Evolutionary conservation across 495 filamentous ascomycete genomes (phyloP).

Genomic region (Saxophila tyrrhenica): DNA sequence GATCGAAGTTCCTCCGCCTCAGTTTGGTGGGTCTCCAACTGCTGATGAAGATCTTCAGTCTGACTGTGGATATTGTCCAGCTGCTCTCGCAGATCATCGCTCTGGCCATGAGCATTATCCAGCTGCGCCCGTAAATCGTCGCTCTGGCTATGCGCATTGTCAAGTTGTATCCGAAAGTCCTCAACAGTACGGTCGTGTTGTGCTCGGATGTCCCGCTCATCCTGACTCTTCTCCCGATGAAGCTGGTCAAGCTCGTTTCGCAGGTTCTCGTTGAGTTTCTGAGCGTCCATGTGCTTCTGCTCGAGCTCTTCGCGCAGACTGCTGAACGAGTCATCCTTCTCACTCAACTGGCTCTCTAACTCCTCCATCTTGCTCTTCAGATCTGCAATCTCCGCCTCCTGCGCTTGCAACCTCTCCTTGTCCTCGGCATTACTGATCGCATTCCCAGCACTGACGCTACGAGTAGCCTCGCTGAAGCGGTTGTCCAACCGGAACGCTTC

Average conservation of each 20-base stretch:
- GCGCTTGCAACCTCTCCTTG: constrained; percentile 12
- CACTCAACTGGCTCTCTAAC: constrained; percentile 50
- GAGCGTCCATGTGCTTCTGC: constrained; percentile 62
- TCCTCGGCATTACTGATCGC: constrained; percentile 3
- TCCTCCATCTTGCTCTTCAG: constrained; percentile 62
- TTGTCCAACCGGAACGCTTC: constrained; percentile 52
- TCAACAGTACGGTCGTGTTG: constrained; percentile 45
- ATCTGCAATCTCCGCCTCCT: constrained; percentile 58
- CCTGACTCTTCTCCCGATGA: constrained; percentile 51
- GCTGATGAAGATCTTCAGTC: constrained; percentile 10
- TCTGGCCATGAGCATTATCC: constrained; percentile 48
- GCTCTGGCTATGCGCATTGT: constrained; percentile 9
- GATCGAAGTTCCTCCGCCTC: constrained; percentile 13
- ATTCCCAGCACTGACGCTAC: background rate
- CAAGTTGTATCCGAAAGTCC: constrained; percentile 17
- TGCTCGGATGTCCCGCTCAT: constrained; percentile 50
- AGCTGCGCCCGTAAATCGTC: constrained; percentile 11
- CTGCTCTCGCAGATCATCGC: constrained; percentile 21
- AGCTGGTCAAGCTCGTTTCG: constrained; percentile 66
- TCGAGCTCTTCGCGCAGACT: constrained; percentile 64
- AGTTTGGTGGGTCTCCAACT: constrained; percentile 10
- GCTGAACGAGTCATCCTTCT: constrained; percentile 47
- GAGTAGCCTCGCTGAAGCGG: constrained; percentile 36
- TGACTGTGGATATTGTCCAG: constrained; percentile 9
- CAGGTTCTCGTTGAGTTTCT: constrained; percentile 54